phyloP scores from a whole-genome alignment of 2,329 filamentous ascomycete genomes.

The Piedraia hortae region DNA sequence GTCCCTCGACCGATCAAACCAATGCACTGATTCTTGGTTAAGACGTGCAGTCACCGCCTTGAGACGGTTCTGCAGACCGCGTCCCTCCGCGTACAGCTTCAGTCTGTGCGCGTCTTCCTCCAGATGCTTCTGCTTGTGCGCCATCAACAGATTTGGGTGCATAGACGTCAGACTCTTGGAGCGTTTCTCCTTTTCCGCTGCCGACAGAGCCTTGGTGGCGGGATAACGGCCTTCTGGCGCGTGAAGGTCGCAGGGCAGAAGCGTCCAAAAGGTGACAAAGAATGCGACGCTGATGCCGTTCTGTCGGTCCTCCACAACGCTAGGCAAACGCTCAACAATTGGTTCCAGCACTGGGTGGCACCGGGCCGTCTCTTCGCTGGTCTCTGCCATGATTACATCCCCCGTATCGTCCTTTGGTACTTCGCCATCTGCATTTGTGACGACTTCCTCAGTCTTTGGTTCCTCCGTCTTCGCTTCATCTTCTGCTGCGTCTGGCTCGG shows the following conservation, averaged over 20 bases:
- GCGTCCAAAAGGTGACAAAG: slow-evolving; percentile 77
- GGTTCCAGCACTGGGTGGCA: slow-evolving; percentile 46
- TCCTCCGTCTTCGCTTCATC: slow-evolving; percentile 1
- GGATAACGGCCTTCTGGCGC: slow-evolving; percentile 55
- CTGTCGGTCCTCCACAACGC: slow-evolving; percentile 33
- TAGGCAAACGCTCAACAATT: slow-evolving; percentile 40
- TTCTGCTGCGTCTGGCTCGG: slow-evolving; percentile 20
- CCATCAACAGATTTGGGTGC: no score
- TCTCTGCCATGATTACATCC: slow-evolving; percentile 2
- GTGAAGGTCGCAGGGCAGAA: slow-evolving; percentile 56
- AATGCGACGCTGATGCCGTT: slow-evolving; percentile 49
- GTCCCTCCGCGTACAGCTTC: slow-evolving; percentile 41
- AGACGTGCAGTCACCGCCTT: slow-evolving; percentile 38
- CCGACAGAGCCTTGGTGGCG: slow-evolving; percentile 42
- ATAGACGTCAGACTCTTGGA: no score
- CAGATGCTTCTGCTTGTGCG: no score
- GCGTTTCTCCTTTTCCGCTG: no score
- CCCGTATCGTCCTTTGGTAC: slow-evolving; percentile 1
- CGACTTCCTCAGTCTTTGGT: no score
- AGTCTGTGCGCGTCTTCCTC: no score
- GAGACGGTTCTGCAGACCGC: slow-evolving; percentile 43
- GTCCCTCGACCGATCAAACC: slow-evolving; percentile 36
- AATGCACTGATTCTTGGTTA: slow-evolving; percentile 45
- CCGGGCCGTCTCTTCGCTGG: slow-evolving; percentile 12
- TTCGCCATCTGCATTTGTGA: no score